Conservation (phyloP, 176 grass and related monocot genomes). For the Hsuehochloa calcarea region DNA sequence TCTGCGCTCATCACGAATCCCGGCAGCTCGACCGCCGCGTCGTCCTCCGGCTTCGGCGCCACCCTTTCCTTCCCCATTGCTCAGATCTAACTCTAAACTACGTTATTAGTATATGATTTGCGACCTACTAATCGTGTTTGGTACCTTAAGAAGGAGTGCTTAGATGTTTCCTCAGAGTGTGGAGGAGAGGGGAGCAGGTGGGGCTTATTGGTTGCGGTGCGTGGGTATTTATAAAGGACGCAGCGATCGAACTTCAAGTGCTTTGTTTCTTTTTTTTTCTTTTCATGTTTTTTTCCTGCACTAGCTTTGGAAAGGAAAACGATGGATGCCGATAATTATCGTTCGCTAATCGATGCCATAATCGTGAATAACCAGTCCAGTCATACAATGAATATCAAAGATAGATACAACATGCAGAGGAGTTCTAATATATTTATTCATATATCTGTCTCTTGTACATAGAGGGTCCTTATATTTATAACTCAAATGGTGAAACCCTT, state of each 20-base stretch:
- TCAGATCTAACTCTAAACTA: slow-evolving; percentile 34
- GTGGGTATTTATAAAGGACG: slow-evolving; percentile 61
- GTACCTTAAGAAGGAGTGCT: background rate
- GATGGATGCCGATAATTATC: background rate
- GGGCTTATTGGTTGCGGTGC: background rate
- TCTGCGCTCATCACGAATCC: slow-evolving; percentile 78
- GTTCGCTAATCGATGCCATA: too few species aligned
- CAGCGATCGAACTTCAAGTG: background rate
- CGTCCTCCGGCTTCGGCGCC: slow-evolving; percentile 23
- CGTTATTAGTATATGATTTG: background rate
- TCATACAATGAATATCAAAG: too few species aligned
- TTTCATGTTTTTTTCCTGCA: too few species aligned
- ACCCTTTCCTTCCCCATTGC: slow-evolving; percentile 58
- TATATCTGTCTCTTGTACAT: too few species aligned
- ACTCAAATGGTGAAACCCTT: too few species aligned
- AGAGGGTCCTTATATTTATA: too few species aligned
- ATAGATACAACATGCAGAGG: too few species aligned
- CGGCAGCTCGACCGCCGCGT: slow-evolving; percentile 34
- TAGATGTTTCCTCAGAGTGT: slow-evolving; percentile 48
- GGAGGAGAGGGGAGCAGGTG: slow-evolving; percentile 32
- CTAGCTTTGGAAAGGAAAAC: background rate
- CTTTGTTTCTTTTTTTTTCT: background rate
- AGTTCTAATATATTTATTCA: too few species aligned
- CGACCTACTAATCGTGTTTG: slow-evolving; percentile 13
- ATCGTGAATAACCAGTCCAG: too few species aligned